Evolutionary conservation across 225 moss, liverwort and hornwort genomes (phyloP), one percentile per base, ranked within the genome.

Genomic region (Physcomitrellopsis africana): DNA sequence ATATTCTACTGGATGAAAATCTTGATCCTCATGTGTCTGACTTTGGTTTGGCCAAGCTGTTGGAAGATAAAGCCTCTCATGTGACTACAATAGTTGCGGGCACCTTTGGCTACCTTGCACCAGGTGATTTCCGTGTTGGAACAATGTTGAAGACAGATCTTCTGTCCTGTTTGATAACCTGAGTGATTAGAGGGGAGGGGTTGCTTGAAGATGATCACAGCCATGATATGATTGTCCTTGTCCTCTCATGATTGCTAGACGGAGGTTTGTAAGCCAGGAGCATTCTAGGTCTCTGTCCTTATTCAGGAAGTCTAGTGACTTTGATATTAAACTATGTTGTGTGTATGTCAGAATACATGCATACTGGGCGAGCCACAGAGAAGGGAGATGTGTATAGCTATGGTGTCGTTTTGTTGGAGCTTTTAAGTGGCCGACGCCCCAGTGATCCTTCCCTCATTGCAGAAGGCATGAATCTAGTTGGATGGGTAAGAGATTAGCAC

Each of bases 341-440:
- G 19, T 24, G 20, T 20, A 20, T 69, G 45, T 59, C 89, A 92
- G 92, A 92, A 69, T 92, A 90, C 52, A 83, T 92, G 86, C 74
- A 88, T 45, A 88, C 82, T 73, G 90, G 92, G 69, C 84, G 85
- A 81, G 88, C 86, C 26, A 90, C 92, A 63, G 88, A 90, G 68
- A 90, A 88, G 77, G 86, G 90, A 11, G 92, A 92, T 46, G 90
- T 92, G 14, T 92, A 92, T 65, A 88, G 90, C 79, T 92, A 82
- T 72, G 92, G 90, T 1, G 88, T 92, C 17, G 88, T 92, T 53
- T 83, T 92, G 20, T 76, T 92, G 59, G 92, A 92, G 71, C 92
- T 92, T 60, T 60, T 90, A 17, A 92, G 88, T 71, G 90, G 92
- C 69, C 88, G 78, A 67, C 79, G 88, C 13, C 90, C 92, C 26